phyloP scores from a whole-genome alignment of 106 monocot species.

The Acorus gramineus region DNA sequence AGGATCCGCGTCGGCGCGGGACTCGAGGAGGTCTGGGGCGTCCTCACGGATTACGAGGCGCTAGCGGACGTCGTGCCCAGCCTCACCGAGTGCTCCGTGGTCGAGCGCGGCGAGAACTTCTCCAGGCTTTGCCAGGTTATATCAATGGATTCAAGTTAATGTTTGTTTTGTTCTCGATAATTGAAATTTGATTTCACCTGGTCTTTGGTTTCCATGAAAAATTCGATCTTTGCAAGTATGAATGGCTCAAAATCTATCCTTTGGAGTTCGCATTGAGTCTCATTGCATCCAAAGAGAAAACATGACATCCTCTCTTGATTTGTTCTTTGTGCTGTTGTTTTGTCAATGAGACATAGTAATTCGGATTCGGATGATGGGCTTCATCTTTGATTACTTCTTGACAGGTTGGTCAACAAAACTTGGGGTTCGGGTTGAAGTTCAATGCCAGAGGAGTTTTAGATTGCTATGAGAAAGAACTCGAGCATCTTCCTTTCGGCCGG shows the following conservation, averaged over 20 bases:
- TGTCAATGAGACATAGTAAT: not conserved
- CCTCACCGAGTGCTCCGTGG: constrained; percentile 47
- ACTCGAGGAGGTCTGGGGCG: constrained; percentile 60
- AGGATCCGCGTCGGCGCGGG: constrained; percentile 44
- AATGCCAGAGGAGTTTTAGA: constrained; percentile 76
- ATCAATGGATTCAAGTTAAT: not conserved
- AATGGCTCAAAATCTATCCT: not conserved
- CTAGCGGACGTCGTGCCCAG: constrained; percentile 72
- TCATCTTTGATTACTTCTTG: not conserved
- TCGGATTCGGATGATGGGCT: not conserved
- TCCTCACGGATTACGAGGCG: constrained; percentile 89
- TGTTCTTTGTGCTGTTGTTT: not conserved
- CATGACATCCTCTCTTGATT: no score
- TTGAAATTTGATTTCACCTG: not conserved
- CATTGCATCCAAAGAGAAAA: no score
- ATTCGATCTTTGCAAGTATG: not conserved
- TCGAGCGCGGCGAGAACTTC: constrained; percentile 51
- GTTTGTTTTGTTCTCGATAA: constrained; percentile 1
- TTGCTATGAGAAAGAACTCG: constrained; percentile 78
- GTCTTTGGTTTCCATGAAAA: no score
- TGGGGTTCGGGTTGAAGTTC: constrained; percentile 81
- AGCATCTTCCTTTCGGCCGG: constrained; percentile 30
- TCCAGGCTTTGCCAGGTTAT: constrained; percentile 70
- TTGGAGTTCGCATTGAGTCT: not conserved
- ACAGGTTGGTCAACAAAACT: constrained; percentile 80